A percentile compares a stretch with the other conserved stretches of the same genome.
Evolutionary conservation across 2,329 filamentous ascomycete genomes (phyloP).

Genomic region (Hypoxylon sp.): DNA sequence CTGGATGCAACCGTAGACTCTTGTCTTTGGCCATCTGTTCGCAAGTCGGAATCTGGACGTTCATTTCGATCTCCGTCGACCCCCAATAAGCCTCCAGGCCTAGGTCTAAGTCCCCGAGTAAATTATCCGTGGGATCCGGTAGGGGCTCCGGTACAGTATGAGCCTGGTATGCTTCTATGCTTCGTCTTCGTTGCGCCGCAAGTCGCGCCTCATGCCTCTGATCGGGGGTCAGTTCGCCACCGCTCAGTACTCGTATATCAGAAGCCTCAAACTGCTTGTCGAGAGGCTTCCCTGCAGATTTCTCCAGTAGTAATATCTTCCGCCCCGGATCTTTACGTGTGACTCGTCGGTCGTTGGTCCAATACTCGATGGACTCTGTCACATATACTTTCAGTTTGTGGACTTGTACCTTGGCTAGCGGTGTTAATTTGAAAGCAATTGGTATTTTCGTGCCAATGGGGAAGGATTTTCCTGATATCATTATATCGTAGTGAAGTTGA

Average conservation of each 20-base stretch:
- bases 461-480: conserved; percentile 96
- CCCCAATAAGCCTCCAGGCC: conserved; percentile 81
- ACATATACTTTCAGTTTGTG: conserved; percentile 93
- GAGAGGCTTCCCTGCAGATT: conserved; percentile 83
- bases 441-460: conserved; percentile 89
- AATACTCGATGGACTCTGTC: conserved; percentile 92
- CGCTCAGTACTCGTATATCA: conserved; percentile 81
- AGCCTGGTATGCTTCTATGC: conserved; percentile 65
- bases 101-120: conserved; percentile 84
- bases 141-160: conserved; percentile 60
- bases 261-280: conserved; percentile 81
- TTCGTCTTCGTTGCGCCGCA: conserved; percentile 65
- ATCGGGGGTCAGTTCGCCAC: conserved; percentile 77
- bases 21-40: conserved; percentile 84
- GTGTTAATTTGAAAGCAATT: conserved; percentile 94
- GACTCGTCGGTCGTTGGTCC: conserved; percentile 86
- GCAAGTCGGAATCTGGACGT: conserved; percentile 91
- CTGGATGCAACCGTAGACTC: conserved; percentile 79
- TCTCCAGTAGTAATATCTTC: conserved; percentile 90
- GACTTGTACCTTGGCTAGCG: conserved; percentile 91
- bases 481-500: conserved; percentile 94
- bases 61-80: conserved; percentile 94
- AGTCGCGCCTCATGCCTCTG: conserved; percentile 65
- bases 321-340: conserved; percentile 86
- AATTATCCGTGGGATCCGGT: conserved; percentile 73